A percentile compares a stretch with the other conserved stretches of the same genome.
Evolutionary conservation across 2,329 filamentous ascomycete species (phyloP).

Genomic region (Dactylella cylindrospora): DNA sequence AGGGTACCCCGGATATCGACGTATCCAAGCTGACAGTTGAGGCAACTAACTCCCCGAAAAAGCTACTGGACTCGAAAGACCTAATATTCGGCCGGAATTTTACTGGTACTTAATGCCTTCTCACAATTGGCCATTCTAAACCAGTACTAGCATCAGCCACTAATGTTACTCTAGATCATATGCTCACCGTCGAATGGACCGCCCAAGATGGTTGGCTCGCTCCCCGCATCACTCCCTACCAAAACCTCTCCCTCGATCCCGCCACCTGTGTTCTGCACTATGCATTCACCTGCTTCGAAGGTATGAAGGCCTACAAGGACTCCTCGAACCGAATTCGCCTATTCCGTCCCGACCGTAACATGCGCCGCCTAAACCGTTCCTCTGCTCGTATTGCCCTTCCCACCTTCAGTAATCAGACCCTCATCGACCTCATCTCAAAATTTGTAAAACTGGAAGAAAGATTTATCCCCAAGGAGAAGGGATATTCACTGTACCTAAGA

Average conservation of each 20-base stretch:
- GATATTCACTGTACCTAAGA: constrained; percentile 92
- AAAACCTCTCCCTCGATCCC: constrained; percentile 94
- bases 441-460: constrained; percentile 79
- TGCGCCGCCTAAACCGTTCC: constrained; percentile 90
- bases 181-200: constrained; percentile 94
- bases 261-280: constrained; percentile 98
- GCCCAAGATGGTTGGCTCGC: constrained; percentile 77
- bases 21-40: constrained; percentile 72
- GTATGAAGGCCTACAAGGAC: constrained; percentile 99
- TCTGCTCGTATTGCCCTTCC: constrained; percentile 88
- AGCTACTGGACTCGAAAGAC: constrained; percentile 71
- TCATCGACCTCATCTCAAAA: constrained; percentile 79
- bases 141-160: not conserved
- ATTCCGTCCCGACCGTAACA: constrained; percentile 95
- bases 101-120: constrained; percentile 63
- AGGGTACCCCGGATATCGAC: constrained; percentile 65
- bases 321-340: constrained; percentile 73
- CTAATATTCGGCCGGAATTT: constrained; percentile 89
- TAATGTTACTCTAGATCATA: constrained; percentile 69
- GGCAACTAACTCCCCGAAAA: constrained; percentile 73
- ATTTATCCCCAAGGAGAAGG: constrained; percentile 82
- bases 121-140: not conserved
- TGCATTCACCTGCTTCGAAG: constrained; percentile 96
- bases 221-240: constrained; percentile 85
- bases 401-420: constrained; percentile 71